Conservation (phyloP, 2,329 filamentous ascomycete species). For the Grosmannia huntii region DNA sequence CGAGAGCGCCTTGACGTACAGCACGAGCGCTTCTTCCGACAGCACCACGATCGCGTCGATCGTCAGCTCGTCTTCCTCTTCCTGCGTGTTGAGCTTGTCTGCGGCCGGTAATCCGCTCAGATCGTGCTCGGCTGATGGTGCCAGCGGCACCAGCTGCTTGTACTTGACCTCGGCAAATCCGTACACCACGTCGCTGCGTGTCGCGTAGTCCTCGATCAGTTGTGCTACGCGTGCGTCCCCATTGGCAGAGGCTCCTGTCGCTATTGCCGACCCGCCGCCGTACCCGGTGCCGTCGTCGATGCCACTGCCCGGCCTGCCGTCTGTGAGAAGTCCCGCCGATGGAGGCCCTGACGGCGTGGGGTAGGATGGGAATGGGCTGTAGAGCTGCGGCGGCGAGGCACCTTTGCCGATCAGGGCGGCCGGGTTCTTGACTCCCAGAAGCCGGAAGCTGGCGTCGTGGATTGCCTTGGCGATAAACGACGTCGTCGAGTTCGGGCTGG, state of each 20-base stretch:
- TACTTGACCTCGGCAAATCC: conserved; percentile 98
- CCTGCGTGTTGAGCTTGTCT: conserved; percentile 35
- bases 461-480: conserved; percentile 92
- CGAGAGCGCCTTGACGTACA: conserved; percentile 89
- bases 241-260: conserved; percentile 41
- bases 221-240: conserved; percentile 71
- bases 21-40: conserved; percentile 85
- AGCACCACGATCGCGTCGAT: conserved; percentile 74
- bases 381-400: conserved; percentile 60
- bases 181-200: conserved; percentile 88
- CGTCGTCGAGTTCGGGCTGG: conserved; percentile 57
- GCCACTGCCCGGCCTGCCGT: conserved; percentile 6
- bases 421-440: conserved; percentile 60
- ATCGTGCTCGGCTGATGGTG: conserved; percentile 63
- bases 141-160: conserved; percentile 83
- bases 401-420: conserved; percentile 49
- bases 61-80: conserved; percentile 69
- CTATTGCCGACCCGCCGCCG: conserved; percentile 28
- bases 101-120: conserved; percentile 45
- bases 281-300: conserved; percentile 12
- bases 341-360: conserved; percentile 41
- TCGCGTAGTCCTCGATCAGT: conserved; percentile 81
- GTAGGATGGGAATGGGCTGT: conserved; percentile 75
- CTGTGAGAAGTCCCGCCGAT: conserved; percentile 7
- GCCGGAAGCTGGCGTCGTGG: conserved; percentile 71